These are phyloP conservation scores for Dorcoceras hygrometricum DNA, from an alignment of 257 asterid species.

Conservation along the genomic window DNA sequence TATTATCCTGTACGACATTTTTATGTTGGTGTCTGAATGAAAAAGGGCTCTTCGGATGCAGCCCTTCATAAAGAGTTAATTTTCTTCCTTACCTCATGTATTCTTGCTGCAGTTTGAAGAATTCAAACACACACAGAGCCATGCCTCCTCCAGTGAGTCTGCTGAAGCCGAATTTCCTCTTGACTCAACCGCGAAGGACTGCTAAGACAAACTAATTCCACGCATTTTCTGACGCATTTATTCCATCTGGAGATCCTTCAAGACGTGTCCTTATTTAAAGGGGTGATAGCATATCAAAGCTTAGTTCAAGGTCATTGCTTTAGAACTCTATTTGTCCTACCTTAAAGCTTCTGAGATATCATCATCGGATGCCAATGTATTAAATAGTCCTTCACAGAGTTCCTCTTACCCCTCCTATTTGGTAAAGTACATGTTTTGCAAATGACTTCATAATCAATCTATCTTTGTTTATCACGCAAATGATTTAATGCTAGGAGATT, in stretches of 20 bases:
- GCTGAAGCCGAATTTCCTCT: constrained; percentile 27
- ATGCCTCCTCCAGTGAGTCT: constrained; percentile 38
- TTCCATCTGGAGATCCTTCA: neutral
- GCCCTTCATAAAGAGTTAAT: neutral
- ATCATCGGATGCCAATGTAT: neutral
- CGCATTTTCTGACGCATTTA: constrained; percentile 1
- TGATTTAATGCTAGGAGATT: neutral
- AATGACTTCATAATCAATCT: too few relatives aligned
- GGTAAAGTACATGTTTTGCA: neutral
- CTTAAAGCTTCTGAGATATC: neutral
- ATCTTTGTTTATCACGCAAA: neutral
- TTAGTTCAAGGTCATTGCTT: constrained; percentile 10
- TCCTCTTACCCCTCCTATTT: too few relatives aligned
- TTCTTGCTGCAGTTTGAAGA: constrained; percentile 59
- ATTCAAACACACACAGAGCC: constrained; percentile 38
- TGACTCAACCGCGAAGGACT: constrained; percentile 23
- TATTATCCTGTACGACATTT: neutral
- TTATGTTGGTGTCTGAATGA: neutral
- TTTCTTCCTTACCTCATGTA: neutral
- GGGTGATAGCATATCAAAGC: constrained; percentile 4
- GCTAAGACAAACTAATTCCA: constrained; percentile 19
- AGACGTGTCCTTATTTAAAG: neutral
- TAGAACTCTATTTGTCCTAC: neutral
- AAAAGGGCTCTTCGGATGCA: constrained; percentile 4
- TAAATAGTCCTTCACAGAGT: neutral